Percentiles rank a stretch among this genome's conserved stretches.
These are phyloP conservation scores for Mortierella hygrophila DNA, from an alignment of 192 early-diverging fungal genomes.

Conservation along the genomic window DNA sequence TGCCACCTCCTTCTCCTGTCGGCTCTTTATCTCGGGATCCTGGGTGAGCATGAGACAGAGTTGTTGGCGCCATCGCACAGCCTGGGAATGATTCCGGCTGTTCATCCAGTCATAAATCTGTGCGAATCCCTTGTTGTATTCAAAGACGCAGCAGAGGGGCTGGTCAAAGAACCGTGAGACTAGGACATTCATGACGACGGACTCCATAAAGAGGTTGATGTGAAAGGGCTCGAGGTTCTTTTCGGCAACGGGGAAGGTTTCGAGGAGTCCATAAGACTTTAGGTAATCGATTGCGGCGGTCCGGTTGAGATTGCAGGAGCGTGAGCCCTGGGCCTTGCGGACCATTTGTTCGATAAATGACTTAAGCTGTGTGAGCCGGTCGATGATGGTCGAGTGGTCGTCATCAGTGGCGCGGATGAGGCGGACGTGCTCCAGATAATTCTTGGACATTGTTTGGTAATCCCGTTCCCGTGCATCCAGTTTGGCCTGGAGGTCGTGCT, in stretches of 20 bases:
- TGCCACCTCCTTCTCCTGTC: slow-evolving; percentile 31
- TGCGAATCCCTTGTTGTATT: slow-evolving; percentile 43
- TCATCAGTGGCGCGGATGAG: slow-evolving; percentile 48
- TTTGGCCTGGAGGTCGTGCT: slow-evolving; percentile 29
- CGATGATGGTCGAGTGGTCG: slow-evolving; percentile 48
- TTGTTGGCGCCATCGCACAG: slow-evolving; percentile 54
- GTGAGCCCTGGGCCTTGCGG: slow-evolving; percentile 36
- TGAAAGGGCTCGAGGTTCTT: slow-evolving; percentile 34
- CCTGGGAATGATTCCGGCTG: slow-evolving; percentile 18
- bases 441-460: slow-evolving; percentile 54
- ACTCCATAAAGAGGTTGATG: slow-evolving; percentile 50
- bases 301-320: slow-evolving; percentile 35
- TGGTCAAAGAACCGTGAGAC: slow-evolving; percentile 36
- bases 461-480: slow-evolving; percentile 26
- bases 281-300: slow-evolving; percentile 36
- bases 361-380: slow-evolving; percentile 33
- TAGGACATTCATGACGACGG: slow-evolving; percentile 28
- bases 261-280: slow-evolving; percentile 18
- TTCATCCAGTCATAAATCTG: slow-evolving; percentile 54
- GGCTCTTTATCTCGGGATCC: slow-evolving; percentile 33
- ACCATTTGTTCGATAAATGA: slow-evolving; percentile 37
- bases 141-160: slow-evolving; percentile 41
- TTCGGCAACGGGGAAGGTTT: slow-evolving; percentile 20
- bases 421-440: slow-evolving; percentile 49
- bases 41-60: slow-evolving; percentile 45